Evolutionary conservation across 2,329 filamentous ascomycete species (phyloP).

Genomic region (Dothistroma pini): DNA sequence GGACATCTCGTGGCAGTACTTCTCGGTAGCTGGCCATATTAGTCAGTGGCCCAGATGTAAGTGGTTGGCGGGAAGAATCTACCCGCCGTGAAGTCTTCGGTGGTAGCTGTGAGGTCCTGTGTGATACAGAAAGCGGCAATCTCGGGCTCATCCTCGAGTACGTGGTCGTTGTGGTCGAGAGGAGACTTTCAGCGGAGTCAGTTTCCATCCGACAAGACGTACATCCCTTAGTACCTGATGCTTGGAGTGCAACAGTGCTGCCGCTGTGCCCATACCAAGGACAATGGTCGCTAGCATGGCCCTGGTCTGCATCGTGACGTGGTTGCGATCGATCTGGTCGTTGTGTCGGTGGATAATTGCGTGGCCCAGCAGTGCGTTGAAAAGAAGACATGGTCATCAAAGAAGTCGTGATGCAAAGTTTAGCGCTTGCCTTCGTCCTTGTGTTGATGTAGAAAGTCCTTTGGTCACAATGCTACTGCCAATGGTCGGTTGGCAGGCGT

Average conservation of each 20-base stretch:
- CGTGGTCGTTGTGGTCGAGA: background rate
- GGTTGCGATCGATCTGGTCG: background rate
- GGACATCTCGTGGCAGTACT: background rate
- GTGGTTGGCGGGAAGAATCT: background rate
- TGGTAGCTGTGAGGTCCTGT: background rate
- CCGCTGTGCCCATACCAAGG: background rate
- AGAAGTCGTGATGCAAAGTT: background rate
- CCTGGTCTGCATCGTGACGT: background rate
- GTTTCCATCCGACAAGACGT: background rate
- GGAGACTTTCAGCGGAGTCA: background rate
- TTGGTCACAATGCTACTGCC: background rate
- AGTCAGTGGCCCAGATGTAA: background rate
- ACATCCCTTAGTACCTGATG: background rate
- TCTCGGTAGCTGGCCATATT: background rate
- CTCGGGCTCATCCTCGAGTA: background rate
- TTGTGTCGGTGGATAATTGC: background rate
- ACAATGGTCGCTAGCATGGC: background rate
- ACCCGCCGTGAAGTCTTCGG: constrained; percentile 1
- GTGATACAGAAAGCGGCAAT: constrained; percentile 4
- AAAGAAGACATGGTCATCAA: background rate
- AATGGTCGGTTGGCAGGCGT: background rate
- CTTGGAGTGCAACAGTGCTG: background rate
- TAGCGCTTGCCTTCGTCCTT: background rate
- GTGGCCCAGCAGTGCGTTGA: background rate
- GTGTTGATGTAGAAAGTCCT: background rate